These are phyloP conservation scores for Byssoonygena ceratinophila DNA, from an alignment of 2,329 filamentous ascomycete species.

Conservation along the genomic window DNA sequence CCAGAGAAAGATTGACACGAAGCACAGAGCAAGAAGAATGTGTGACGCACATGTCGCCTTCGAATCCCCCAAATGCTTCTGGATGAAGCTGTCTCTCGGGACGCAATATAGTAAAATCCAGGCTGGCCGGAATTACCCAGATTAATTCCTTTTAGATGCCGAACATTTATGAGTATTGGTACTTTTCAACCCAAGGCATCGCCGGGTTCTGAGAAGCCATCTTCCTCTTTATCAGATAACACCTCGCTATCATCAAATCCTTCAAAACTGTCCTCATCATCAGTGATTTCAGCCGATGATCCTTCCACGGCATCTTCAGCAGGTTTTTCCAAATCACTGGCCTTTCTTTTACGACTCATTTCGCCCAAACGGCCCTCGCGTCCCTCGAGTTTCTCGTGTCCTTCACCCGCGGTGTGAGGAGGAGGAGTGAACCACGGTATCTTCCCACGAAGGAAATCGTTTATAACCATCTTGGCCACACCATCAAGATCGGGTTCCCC, in stretches of 20 bases:
- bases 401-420: constrained; percentile 46
- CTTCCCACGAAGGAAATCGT: constrained; percentile 90
- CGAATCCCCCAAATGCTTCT: neutral
- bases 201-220: neutral
- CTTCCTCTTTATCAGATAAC: constrained; percentile 21
- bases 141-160: neutral
- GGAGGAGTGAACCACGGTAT: constrained; percentile 92
- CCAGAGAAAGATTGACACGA: neutral
- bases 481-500: constrained; percentile 94
- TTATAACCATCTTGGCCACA: constrained; percentile 92
- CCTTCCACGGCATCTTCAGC: constrained; percentile 24
- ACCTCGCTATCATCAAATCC: constrained; percentile 34
- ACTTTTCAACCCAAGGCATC: neutral
- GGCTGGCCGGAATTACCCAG: neutral
- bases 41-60: neutral
- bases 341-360: constrained; percentile 69
- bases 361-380: constrained; percentile 72
- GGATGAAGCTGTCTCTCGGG: neutral
- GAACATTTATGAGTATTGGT: neutral
- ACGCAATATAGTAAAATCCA: neutral
- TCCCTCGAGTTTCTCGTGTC: constrained; percentile 50
- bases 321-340: constrained; percentile 41
- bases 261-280: constrained; percentile 36
- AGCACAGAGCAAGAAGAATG: neutral
- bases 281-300: constrained; percentile 31